phyloP scores from a whole-genome alignment of 257 asterid genomes.

The Solanum bulbocastanum region DNA sequence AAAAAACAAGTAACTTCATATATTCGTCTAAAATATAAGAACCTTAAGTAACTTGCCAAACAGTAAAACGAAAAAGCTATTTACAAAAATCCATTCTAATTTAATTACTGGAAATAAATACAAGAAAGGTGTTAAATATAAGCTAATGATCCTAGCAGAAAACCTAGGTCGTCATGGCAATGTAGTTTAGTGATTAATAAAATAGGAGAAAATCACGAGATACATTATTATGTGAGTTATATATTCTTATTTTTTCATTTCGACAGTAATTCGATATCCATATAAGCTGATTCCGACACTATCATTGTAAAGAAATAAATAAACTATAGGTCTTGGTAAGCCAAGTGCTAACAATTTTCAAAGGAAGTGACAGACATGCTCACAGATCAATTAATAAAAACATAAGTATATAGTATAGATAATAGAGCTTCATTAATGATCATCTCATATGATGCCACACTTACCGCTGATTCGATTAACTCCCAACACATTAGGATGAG shows the following conservation, averaged over 20 bases:
- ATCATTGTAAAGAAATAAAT: neutral
- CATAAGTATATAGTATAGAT: neutral
- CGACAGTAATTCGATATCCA: neutral
- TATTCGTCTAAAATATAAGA: too few relatives aligned
- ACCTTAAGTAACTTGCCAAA: too few relatives aligned
- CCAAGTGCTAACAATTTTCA: neutral
- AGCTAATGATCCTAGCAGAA: too few relatives aligned
- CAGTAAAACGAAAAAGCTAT: too few relatives aligned
- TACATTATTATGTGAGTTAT: neutral
- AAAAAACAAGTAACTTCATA: too few relatives aligned
- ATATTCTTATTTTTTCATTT: neutral
- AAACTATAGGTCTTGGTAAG: neutral
- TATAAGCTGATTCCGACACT: neutral
- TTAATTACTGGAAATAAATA: too few relatives aligned
- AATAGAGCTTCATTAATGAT: conserved; percentile 18
- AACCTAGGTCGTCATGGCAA: too few relatives aligned
- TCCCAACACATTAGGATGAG: neutral
- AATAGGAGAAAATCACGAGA: neutral
- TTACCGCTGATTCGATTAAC: neutral
- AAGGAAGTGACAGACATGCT: conserved; percentile 46
- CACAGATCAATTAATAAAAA: conserved; percentile 26
- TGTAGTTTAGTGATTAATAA: neutral
- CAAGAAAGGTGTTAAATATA: too few relatives aligned
- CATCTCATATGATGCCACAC: conserved; percentile 10
- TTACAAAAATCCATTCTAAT: too few relatives aligned